phyloP scores from a whole-genome alignment of 305 asterid species.

The Fraxinus latifolia region DNA sequence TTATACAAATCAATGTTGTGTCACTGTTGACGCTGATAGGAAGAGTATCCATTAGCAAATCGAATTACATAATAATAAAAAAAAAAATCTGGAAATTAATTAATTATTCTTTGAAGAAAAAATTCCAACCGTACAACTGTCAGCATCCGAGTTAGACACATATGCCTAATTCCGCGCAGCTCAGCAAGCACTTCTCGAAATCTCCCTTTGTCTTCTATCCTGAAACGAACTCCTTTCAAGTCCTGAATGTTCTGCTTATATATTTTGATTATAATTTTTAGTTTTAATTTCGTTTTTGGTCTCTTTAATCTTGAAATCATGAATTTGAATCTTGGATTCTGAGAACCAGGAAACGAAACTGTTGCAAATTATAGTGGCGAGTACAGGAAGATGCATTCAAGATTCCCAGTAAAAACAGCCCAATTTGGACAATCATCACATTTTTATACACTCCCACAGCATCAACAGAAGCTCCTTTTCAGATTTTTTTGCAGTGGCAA shows the following conservation, averaged over 20 bases:
- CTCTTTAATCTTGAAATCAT: slow-evolving; percentile 17
- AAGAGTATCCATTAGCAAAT: background rate
- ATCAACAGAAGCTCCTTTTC: slow-evolving; percentile 33
- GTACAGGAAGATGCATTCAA: slow-evolving; percentile 46
- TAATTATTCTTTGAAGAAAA: background rate
- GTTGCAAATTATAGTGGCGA: background rate
- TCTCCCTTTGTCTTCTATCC: slow-evolving; percentile 20
- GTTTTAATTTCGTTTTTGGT: background rate
- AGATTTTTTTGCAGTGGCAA: slow-evolving; percentile 55
- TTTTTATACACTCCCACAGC: slow-evolving; percentile 25
- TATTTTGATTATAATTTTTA: background rate
- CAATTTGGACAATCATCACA: slow-evolving; percentile 31
- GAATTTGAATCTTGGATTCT: slow-evolving; percentile 24
- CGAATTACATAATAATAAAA: background rate
- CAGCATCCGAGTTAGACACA: background rate
- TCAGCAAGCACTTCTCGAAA: slow-evolving; percentile 19
- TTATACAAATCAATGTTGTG: background rate
- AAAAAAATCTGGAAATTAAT: background rate
- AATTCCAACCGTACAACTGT: slow-evolving; percentile 15
- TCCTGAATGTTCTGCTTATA: background rate
- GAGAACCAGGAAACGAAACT: background rate
- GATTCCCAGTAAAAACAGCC: slow-evolving; percentile 38
- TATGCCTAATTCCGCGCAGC: background rate
- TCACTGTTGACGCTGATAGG: background rate
- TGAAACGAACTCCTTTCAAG: background rate